Conservation (phyloP, 768 basidiomycete species). For the Suillus cothurnatus region DNA sequence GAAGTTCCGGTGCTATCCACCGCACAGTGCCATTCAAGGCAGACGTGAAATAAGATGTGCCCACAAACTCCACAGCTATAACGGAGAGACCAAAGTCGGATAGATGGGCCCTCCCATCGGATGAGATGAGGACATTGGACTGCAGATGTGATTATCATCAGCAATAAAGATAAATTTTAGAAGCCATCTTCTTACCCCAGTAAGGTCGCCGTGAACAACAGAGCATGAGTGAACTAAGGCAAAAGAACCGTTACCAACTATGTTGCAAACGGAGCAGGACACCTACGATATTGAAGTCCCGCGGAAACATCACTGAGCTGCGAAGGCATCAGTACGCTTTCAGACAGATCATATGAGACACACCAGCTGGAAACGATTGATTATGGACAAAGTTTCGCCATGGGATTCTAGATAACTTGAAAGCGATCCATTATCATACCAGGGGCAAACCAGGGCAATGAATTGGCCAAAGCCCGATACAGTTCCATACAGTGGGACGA, state of each 20-base stretch:
- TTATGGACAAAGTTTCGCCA: conserved; percentile 8
- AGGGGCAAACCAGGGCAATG: conserved; percentile 31
- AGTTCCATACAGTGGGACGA: conserved; percentile 25
- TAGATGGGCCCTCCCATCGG: conserved; percentile 37
- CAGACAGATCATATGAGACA: background rate
- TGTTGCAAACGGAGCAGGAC: background rate
- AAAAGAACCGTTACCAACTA: background rate
- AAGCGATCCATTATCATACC: conserved; percentile 26
- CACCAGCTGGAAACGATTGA: conserved; percentile 22
- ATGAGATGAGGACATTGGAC: conserved; percentile 47
- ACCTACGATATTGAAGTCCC: conserved; percentile 29
- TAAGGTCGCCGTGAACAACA: conserved; percentile 23
- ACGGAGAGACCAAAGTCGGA: conserved; percentile 47
- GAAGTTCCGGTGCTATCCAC: conserved; percentile 12
- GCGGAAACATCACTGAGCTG: conserved; percentile 30
- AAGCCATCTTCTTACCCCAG: conserved; percentile 14
- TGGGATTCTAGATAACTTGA: conserved; percentile 20
- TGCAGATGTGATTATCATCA: conserved; percentile 12
- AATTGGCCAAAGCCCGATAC: conserved; percentile 27
- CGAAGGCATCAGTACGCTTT: background rate
- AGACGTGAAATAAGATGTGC: conserved; percentile 13
- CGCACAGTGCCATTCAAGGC: conserved; percentile 5
- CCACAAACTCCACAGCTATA: conserved; percentile 13
- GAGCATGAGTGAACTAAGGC: conserved; percentile 19
- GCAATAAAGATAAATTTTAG: background rate